phyloP scores from a whole-genome alignment of 371 early-diverging fungal species.

The Blakeslea trispora region DNA sequence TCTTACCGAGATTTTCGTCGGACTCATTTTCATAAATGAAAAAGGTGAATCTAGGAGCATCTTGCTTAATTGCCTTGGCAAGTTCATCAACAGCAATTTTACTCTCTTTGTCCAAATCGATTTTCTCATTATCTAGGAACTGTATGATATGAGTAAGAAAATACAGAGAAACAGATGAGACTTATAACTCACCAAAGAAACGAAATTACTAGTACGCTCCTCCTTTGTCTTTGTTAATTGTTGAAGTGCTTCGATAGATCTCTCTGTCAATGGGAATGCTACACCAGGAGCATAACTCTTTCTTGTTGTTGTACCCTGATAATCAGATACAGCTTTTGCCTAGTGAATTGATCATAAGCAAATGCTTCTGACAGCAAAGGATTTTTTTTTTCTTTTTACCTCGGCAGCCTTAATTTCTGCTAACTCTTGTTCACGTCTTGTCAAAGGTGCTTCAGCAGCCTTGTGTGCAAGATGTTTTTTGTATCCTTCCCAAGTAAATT shows the following conservation, averaged over 20 bases:
- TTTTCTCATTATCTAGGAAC: slow-evolving; percentile 56
- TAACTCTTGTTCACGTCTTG: slow-evolving; percentile 79
- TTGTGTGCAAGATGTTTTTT: slow-evolving; percentile 69
- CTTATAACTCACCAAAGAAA: slow-evolving; percentile 56
- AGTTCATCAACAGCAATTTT: slow-evolving; percentile 49
- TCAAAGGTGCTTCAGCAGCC: slow-evolving; percentile 77
- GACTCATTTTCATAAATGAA: slow-evolving; percentile 54
- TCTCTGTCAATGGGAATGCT: slow-evolving; percentile 58
- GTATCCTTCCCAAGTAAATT: slow-evolving; percentile 77
- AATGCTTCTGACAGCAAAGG: too few species aligned
- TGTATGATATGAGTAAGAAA: slow-evolving; percentile 5
- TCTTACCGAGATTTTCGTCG: slow-evolving; percentile 52
- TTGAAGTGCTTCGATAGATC: slow-evolving; percentile 57
- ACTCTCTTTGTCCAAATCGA: slow-evolving; percentile 51
- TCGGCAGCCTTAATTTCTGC: slow-evolving; percentile 69
- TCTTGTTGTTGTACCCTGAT: slow-evolving; percentile 55
- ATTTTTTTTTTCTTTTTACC: too few species aligned
- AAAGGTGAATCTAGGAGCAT: slow-evolving; percentile 72
- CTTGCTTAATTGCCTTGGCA: slow-evolving; percentile 44
- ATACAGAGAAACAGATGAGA: neutral
- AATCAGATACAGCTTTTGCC: slow-evolving; percentile 52
- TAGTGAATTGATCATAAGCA: too few species aligned
- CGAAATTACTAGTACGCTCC: slow-evolving; percentile 55
- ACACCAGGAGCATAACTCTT: slow-evolving; percentile 69
- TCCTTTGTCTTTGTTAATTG: slow-evolving; percentile 40